Evolutionary conservation across 2,329 filamentous ascomycete genomes (phyloP).

Genomic region (Fusarium sp.): DNA sequence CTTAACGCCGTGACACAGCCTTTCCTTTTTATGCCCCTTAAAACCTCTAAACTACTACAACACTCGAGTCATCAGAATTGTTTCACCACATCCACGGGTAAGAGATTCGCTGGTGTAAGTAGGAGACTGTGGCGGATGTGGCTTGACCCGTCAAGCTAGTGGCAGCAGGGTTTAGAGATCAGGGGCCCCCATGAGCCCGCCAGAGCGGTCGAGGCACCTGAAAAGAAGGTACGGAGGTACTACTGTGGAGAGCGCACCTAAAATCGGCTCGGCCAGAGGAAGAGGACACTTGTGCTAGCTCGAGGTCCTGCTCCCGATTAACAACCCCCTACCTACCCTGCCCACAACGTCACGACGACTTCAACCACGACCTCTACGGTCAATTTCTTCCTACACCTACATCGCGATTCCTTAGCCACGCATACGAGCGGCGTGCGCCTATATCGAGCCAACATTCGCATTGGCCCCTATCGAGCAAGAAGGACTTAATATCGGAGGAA

Average conservation of each 20-base stretch:
- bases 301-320: conserved; percentile 22
- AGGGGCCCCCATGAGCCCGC: conserved; percentile 12
- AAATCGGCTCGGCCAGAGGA: conserved; percentile 35
- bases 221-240: conserved; percentile 23
- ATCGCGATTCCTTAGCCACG: conserved; percentile 25
- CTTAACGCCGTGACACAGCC: too few relatives aligned
- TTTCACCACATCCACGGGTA: not conserved
- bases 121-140: conserved; percentile 9
- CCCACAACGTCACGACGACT: conserved; percentile 39
- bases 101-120: not conserved
- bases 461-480: conserved; percentile 26
- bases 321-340: conserved; percentile 35
- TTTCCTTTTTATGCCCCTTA: too few relatives aligned
- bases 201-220: conserved; percentile 1
- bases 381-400: conserved; percentile 20
- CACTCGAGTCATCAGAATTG: not conserved
- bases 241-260: conserved; percentile 41
- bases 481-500: conserved; percentile 2
- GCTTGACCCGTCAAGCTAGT: conserved; percentile 17
- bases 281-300: conserved; percentile 47
- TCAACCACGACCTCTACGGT: conserved; percentile 32
- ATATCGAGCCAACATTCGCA: conserved; percentile 30
- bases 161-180: conserved; percentile 1
- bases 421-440: conserved; percentile 34
- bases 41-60: not conserved